Conservation (phyloP, 106 monocot species). For the Dactylorhiza incarnata region DNA sequence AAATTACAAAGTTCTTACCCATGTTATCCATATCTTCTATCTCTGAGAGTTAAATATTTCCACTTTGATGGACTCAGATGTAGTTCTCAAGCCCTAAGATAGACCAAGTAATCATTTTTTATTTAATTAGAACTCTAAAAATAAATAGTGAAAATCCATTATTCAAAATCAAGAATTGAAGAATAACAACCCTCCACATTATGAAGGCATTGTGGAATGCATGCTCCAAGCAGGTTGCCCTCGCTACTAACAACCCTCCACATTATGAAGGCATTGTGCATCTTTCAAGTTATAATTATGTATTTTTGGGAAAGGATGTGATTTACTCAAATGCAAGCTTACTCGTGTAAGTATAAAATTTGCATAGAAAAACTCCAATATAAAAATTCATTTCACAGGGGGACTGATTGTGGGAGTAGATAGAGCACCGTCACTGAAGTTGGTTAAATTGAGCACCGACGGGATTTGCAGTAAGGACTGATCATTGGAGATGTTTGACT, state of each 20-base stretch:
- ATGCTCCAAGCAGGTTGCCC: too few relatives aligned
- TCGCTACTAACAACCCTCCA: constrained; percentile 46
- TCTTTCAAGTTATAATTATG: too few relatives aligned
- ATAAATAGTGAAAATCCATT: constrained; percentile 8
- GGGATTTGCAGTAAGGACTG: too few relatives aligned
- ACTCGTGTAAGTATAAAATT: too few relatives aligned
- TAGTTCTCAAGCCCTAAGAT: constrained; percentile 48
- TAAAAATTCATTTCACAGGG: too few relatives aligned
- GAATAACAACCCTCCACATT: constrained; percentile 57
- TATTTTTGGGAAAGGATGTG: too few relatives aligned
- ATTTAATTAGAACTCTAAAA: not conserved
- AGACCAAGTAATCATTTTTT: not conserved
- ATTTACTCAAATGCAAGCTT: too few relatives aligned
- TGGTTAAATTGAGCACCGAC: too few relatives aligned
- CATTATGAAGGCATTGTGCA: constrained; percentile 50
- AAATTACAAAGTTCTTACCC: constrained; percentile 29
- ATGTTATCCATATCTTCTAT: constrained; percentile 49
- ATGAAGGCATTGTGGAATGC: constrained; percentile 44
- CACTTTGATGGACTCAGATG: constrained; percentile 56
- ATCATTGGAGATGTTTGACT: too few relatives aligned
- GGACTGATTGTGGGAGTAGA: too few relatives aligned
- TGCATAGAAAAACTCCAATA: too few relatives aligned
- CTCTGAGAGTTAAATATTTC: constrained; percentile 49
- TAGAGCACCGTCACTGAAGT: too few relatives aligned
- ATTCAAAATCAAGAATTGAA: not conserved